Evolutionary conservation across 192 early-diverging fungal species (phyloP), one percentile per base, ranked within the genome.

Genomic region (Jimgerdemannia lactiflua): DNA sequence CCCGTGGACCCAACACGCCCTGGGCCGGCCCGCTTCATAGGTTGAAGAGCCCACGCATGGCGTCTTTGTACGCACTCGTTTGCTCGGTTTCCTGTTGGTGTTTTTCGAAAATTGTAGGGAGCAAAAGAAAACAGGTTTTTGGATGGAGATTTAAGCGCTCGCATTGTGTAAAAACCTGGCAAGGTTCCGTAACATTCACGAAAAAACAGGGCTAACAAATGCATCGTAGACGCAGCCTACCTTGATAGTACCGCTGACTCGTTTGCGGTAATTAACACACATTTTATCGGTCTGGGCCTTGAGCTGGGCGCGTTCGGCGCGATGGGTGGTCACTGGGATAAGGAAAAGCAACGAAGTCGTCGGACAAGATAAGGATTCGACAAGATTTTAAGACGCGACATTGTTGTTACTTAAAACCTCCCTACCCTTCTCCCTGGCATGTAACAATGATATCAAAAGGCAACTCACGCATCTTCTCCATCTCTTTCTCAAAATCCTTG

Each of bases 401-500:
- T 59, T 14, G 6, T 10, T 59, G 6, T 14, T 59, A 59, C 6
- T n/a, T n/a, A n/a, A n/a, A 59, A 59, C 49, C 14, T 59, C 8
- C 14, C 49, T 10, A 10, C 14, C 14, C 6, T 59, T 59, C 49
- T 59, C 14, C 14, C 49, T 59, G 49, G 49, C 8, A 1, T 59
- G 14, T 59, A 59, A 59, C 6, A 6, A 59, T 59, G 29, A 0
- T 1, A 72, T 43, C 14, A 67, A 64, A 20, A 42, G 40, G 14
- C 10, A 39, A 74, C 69, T 11, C 42, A 75, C 75, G 70, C 6
- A 70, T 72, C 9, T 64, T 41, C 29, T 49, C 49, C 4, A 75
- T 64, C n/a, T 75, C 75, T 64, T 75, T 71, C 4, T 71, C 69
- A n/a, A 75, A 71, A 3, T 75, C 70, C 18, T 65, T 59, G 39